Percentiles rank a stretch among this genome's conserved stretches.
Evolutionary conservation across 2,329 filamentous ascomycete genomes (phyloP).

Genomic region (Coniochaeta prunicola): DNA sequence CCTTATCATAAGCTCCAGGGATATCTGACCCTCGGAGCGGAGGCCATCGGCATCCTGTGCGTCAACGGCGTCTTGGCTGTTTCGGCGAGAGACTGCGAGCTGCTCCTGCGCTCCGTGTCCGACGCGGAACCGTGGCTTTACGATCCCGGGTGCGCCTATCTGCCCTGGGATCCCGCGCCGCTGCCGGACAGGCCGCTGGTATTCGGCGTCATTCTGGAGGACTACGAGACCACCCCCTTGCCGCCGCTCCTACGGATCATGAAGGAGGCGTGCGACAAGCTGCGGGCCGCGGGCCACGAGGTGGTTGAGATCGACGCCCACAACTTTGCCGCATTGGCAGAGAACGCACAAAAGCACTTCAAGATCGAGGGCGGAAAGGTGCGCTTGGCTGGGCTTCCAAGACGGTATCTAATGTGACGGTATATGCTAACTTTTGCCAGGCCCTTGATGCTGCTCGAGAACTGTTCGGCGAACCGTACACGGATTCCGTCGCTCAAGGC

Average conservation of each 20-base stretch:
- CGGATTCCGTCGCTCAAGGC: background rate
- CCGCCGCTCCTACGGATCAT: background rate
- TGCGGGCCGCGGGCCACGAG: background rate
- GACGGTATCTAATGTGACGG: too few species aligned
- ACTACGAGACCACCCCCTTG: background rate
- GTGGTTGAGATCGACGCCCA: conserved; percentile 1
- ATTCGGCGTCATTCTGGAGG: background rate
- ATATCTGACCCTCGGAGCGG: background rate
- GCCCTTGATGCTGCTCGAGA: too few species aligned
- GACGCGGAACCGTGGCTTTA: conserved; percentile 1
- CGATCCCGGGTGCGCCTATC: background rate
- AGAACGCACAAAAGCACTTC: too few species aligned
- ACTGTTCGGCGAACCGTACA: background rate
- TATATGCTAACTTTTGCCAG: too few species aligned
- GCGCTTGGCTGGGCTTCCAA: too few species aligned
- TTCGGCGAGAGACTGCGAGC: background rate
- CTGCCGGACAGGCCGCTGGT: background rate
- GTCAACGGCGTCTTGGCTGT: conserved; percentile 3
- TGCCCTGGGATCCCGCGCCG: background rate
- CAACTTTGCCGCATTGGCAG: background rate
- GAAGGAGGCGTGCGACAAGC: background rate
- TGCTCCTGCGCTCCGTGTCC: background rate
- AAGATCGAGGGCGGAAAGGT: too few species aligned
- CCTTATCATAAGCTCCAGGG: background rate
- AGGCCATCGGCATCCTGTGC: background rate